phyloP scores from a whole-genome alignment of 148 eudicot genomes.

The Heliosperma pusillum region DNA sequence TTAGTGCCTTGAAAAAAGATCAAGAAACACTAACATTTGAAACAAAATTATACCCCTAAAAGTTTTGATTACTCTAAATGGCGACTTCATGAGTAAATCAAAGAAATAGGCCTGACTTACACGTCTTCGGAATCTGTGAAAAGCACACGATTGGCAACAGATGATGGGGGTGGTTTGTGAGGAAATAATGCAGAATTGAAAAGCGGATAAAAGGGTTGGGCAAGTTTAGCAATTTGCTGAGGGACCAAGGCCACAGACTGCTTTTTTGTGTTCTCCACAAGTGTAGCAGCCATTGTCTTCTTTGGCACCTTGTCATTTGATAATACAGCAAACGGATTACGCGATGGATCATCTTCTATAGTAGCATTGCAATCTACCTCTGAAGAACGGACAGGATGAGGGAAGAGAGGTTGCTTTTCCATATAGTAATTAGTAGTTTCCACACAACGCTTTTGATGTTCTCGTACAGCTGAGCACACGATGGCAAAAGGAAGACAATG shows the following conservation, averaged over 20 bases:
- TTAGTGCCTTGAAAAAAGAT: background rate
- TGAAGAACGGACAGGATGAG: slow-evolving; percentile 33
- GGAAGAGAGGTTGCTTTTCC: slow-evolving; percentile 71
- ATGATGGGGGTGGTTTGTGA: slow-evolving; percentile 71
- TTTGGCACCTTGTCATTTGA: slow-evolving; percentile 43
- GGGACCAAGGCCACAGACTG: slow-evolving; percentile 88
- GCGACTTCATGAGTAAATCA: background rate
- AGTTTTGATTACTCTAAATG: background rate
- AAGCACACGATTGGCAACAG: slow-evolving; percentile 75
- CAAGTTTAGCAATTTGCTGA: slow-evolving; percentile 59
- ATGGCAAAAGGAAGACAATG: slow-evolving; percentile 16
- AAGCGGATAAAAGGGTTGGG: slow-evolving; percentile 60
- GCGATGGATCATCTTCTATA: slow-evolving; percentile 29
- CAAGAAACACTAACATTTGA: background rate
- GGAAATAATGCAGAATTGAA: slow-evolving; percentile 85
- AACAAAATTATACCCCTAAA: background rate
- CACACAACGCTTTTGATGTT: slow-evolving; percentile 47
- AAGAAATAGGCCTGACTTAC: slow-evolving; percentile 44
- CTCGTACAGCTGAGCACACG: slow-evolving; percentile 53
- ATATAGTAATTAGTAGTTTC: slow-evolving; percentile 37
- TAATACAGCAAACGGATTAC: slow-evolving; percentile 24
- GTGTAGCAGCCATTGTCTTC: slow-evolving; percentile 78
- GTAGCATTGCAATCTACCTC: slow-evolving; percentile 39
- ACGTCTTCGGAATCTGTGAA: slow-evolving; percentile 94
- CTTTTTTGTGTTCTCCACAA: slow-evolving; percentile 76